Evolutionary conservation across 2,329 filamentous ascomycete genomes (phyloP), one percentile per base, ranked within the genome.

Genomic region (Sordariomycetes sp.): DNA sequence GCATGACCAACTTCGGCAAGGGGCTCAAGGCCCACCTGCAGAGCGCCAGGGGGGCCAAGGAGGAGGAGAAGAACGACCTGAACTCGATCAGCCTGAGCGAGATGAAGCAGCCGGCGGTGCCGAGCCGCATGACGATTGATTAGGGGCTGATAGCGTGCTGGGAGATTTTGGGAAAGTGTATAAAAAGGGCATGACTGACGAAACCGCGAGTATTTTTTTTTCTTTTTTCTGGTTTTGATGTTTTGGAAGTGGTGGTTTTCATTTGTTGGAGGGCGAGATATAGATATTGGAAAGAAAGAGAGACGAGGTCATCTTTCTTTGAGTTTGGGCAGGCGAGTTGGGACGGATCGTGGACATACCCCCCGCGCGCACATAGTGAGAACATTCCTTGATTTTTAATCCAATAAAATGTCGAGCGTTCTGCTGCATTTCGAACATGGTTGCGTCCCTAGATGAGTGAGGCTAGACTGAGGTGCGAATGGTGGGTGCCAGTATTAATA

Each of bases 1-100:
- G 93, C 79, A 92, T 90, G 72, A 76, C 81, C 71, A 97, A 97
- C 75, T 99, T 97, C 74, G 83, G 87, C 71, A 86, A 87, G 63
- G 94, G 94, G 10, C 78, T 99, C 60, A 97, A 95, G 76, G 86
- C 85, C 11, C 92, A 97, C 69, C 82, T 99, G 60, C 79, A 85
- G 65, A 80, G 79, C 67, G 76, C 67, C 7, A 69, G 70, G 48
- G 70, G 69, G 55, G 70, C 71, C 54, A 70, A 76, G 51, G 74
- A 79, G 54, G 80, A 84, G 69, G 82, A 81, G 71, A 82, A 81
- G 71, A 74, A 77, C 32, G 79, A 82, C 59, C 70, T 72, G 35
- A 79, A 80, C 68, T 81, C 80, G 51, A 81, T 83, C 67, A 77
- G 73, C 67, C 67, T 81, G 63, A 72, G 78, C 64, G 81, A 84